phyloP scores from a whole-genome alignment of 2,329 filamentous ascomycete species.

The Cadophora malorum region DNA sequence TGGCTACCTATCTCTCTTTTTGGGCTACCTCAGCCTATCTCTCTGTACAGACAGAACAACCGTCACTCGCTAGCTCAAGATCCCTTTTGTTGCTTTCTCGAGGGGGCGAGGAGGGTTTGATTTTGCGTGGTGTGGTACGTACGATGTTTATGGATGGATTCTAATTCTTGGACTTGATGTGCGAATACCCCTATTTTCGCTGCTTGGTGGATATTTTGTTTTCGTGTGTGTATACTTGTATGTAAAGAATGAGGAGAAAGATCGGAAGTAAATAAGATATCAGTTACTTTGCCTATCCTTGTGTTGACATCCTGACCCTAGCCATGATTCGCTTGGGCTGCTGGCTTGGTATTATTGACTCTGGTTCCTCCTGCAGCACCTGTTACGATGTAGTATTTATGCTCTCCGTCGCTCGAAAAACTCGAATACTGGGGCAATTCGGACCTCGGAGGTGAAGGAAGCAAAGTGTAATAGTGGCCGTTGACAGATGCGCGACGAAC shows the following conservation, averaged over 20 bases:
- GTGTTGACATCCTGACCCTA: no score
- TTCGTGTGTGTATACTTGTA: conserved; percentile 1
- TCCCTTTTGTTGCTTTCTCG: conserved; percentile 10
- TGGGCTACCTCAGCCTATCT: neutral
- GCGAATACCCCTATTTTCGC: conserved; percentile 18
- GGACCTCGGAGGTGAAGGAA: no score
- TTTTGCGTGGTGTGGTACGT: neutral
- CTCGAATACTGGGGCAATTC: no score
- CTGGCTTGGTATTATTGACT: no score
- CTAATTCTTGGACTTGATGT: conserved; percentile 7
- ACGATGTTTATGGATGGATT: neutral
- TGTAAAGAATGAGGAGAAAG: neutral
- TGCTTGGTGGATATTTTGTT: conserved; percentile 3
- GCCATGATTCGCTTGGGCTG: no score
- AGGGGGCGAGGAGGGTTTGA: neutral
- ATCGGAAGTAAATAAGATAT: no score
- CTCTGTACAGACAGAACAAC: neutral
- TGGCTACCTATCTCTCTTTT: neutral
- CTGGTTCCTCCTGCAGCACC: no score
- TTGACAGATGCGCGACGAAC: no score
- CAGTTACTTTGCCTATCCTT: no score
- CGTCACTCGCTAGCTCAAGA: conserved; percentile 10
- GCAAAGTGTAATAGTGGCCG: no score
- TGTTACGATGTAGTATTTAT: no score
- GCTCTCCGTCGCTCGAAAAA: no score